Percentiles rank a stretch among this genome's conserved stretches.
Conservation (phyloP, 768 basidiomycete genomes). For the Suillus occidentalis region DNA sequence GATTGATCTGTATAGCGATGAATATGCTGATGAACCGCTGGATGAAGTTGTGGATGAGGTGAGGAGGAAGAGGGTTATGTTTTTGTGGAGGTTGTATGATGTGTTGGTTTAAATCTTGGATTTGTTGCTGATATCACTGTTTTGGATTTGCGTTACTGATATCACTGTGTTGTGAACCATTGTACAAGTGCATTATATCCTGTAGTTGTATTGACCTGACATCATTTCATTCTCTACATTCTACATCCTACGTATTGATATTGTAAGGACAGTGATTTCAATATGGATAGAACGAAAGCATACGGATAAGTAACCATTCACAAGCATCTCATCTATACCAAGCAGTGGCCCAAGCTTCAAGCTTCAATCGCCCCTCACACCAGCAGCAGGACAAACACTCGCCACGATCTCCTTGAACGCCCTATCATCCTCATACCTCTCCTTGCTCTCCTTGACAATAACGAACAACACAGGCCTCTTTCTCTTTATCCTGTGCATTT, state of each 20-base stretch:
- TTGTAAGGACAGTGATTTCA: too few relatives aligned
- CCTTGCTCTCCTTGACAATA: constrained; percentile 34
- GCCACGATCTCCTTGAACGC: constrained; percentile 32
- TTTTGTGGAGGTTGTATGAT: constrained; percentile 61
- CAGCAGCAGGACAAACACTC: constrained; percentile 28
- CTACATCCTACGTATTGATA: too few relatives aligned
- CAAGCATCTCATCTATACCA: not conserved
- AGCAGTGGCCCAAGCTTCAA: not conserved
- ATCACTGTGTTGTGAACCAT: not conserved
- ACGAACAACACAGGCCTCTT: constrained; percentile 27
- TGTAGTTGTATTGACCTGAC: not conserved
- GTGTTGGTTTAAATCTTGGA: constrained; percentile 44
- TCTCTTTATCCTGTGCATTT: not conserved
- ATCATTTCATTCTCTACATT: too few relatives aligned
- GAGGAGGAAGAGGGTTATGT: constrained; percentile 35
- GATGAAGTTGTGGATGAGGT: constrained; percentile 47
- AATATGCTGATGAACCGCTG: constrained; percentile 47
- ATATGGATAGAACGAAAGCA: too few relatives aligned
- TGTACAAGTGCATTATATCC: not conserved
- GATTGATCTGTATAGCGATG: constrained; percentile 62
- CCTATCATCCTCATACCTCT: constrained; percentile 34
- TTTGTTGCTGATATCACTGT: not conserved
- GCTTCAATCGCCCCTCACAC: not conserved
- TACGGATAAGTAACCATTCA: not conserved
- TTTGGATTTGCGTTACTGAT: not conserved